Percentiles rank a stretch among this genome's conserved stretches.
Evolutionary conservation across 2,329 filamentous ascomycete species (phyloP).

Genomic region (Immersiporthe knoxdaviesiana): DNA sequence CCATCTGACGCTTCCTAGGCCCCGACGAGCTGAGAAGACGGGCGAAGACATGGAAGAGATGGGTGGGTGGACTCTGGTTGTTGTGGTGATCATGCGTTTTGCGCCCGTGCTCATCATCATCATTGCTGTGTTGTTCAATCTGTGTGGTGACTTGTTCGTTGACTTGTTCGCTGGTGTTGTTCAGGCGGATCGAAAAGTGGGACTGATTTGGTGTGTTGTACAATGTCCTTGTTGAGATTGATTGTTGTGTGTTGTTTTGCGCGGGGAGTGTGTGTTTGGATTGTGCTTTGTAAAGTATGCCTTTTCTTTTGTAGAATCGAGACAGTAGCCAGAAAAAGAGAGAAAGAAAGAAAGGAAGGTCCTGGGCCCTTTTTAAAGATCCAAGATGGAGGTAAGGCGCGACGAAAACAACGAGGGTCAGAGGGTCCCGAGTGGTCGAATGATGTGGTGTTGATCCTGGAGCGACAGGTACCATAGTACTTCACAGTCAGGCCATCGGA

Average conservation of each 20-base stretch:
- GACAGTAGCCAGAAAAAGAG: too few relatives aligned
- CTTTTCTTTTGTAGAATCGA: neutral
- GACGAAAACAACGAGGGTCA: conserved; percentile 3
- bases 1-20: conserved; percentile 20
- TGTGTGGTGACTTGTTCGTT: conserved; percentile 1
- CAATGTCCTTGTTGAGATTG: too few relatives aligned
- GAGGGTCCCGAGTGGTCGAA: conserved; percentile 16
- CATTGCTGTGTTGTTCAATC: conserved; percentile 11
- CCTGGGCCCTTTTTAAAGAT: neutral
- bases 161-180: neutral
- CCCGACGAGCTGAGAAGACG: conserved; percentile 10
- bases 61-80: conserved; percentile 25
- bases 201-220: conserved; percentile 5
- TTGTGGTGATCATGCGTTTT: conserved; percentile 23
- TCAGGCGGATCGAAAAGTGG: neutral
- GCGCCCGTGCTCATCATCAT: conserved; percentile 23
- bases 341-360: too few relatives aligned
- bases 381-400: neutral
- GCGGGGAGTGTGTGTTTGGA: too few relatives aligned
- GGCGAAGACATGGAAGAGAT: conserved; percentile 20
- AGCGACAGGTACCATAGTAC: conserved; percentile 21
- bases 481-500: conserved; percentile 19
- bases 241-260: too few relatives aligned
- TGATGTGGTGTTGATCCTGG: conserved; percentile 23
- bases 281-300: neutral